Evolutionary conservation across 2,329 filamentous ascomycete genomes (phyloP).

Genomic region (Curvularia spicifera): DNA sequence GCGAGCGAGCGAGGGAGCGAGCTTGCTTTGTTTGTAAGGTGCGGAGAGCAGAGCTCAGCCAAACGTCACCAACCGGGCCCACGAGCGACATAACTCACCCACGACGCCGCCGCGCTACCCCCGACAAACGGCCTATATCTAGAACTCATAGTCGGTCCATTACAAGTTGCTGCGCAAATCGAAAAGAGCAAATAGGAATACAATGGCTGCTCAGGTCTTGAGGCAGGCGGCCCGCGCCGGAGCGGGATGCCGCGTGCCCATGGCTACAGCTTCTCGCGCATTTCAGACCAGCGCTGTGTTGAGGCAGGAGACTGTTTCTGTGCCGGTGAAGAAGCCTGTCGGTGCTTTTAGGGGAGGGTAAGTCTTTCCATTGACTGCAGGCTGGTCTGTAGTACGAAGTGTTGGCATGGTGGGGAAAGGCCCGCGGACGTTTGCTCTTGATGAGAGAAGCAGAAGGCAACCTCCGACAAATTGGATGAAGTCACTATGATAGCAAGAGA

Average conservation of each 20-base stretch:
- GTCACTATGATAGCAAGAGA: not conserved
- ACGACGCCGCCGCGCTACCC: not conserved
- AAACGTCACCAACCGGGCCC: slow-evolving; percentile 19
- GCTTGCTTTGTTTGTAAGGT: slow-evolving; percentile 16
- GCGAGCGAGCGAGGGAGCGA: slow-evolving; percentile 11
- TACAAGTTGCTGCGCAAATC: not conserved
- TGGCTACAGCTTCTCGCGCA: slow-evolving; percentile 34
- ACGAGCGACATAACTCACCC: slow-evolving; percentile 9
- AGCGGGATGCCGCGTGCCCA: slow-evolving; percentile 24
- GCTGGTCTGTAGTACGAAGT: not conserved
- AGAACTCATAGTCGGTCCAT: not conserved
- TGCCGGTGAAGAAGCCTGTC: slow-evolving; percentile 67
- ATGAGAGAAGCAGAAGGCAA: not conserved
- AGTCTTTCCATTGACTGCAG: slow-evolving; percentile 38
- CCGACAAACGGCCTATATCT: not conserved
- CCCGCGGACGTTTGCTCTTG: not conserved
- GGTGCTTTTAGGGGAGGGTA: slow-evolving; percentile 76
- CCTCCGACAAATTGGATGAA: not conserved
- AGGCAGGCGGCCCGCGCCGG: slow-evolving; percentile 49
- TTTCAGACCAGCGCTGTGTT: slow-evolving; percentile 51
- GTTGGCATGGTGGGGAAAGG: not conserved
- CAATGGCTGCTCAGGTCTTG: slow-evolving; percentile 56
- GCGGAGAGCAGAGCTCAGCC: slow-evolving; percentile 17
- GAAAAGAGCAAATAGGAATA: slow-evolving; percentile 4
- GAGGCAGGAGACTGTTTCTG: slow-evolving; percentile 45